phyloP scores from a whole-genome alignment of 2,329 filamentous ascomycete species.

The Knufia fluminis region DNA sequence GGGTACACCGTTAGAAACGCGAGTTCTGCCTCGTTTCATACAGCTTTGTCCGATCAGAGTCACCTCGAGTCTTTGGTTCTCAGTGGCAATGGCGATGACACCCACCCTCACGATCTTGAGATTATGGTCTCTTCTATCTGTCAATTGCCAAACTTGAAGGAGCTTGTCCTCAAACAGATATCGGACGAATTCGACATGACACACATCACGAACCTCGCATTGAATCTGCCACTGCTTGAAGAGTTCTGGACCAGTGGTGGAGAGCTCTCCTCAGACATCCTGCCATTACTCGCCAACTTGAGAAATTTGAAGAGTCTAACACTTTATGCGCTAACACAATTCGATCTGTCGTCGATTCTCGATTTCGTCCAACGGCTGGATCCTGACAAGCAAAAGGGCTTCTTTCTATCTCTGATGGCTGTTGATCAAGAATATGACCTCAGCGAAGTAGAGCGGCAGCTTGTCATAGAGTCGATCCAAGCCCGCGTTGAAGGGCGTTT shows the following conservation, averaged over 20 bases:
- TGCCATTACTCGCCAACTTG: constrained; percentile 25
- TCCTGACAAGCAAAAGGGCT: constrained; percentile 24
- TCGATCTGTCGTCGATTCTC: constrained; percentile 26
- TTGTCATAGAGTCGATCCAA: constrained; percentile 25
- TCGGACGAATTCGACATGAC: constrained; percentile 27
- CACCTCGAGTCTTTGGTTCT: constrained; percentile 26
- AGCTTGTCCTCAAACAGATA: constrained; percentile 29
- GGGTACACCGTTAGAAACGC: constrained; percentile 23
- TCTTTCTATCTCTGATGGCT: constrained; percentile 26
- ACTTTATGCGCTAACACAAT: constrained; percentile 28
- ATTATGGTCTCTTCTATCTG: constrained; percentile 26
- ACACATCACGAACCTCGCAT: constrained; percentile 25
- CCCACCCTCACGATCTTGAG: constrained; percentile 22
- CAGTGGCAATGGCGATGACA: constrained; percentile 25
- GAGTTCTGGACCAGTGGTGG: constrained; percentile 28
- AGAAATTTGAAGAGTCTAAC: constrained; percentile 23
- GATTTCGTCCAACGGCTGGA: constrained; percentile 26
- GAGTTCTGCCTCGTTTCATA: constrained; percentile 24
- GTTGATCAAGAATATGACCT: constrained; percentile 20
- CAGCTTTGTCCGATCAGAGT: constrained; percentile 24
- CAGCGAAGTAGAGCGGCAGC: constrained; percentile 23
- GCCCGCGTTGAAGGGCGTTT: constrained; percentile 19
- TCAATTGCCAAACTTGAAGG: constrained; percentile 25
- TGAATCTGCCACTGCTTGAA: constrained; percentile 26
- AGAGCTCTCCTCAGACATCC: constrained; percentile 25